phyloP scores from a whole-genome alignment of 2,329 filamentous ascomycete species.

The Chrysosporium queenslandicum region DNA sequence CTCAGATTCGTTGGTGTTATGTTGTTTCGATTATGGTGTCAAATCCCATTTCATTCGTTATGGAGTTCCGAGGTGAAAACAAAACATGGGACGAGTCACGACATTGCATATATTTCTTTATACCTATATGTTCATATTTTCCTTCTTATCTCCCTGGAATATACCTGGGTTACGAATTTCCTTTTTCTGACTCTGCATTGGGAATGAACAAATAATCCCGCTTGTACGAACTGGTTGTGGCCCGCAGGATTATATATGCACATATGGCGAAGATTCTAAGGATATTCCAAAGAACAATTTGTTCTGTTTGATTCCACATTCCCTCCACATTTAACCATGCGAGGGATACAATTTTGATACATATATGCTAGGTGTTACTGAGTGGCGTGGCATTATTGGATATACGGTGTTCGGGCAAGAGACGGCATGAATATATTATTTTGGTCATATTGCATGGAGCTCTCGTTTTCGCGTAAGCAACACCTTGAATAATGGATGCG shows the following conservation, averaged over 20 bases:
- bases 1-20: background rate
- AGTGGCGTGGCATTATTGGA: background rate
- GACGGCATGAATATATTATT: background rate
- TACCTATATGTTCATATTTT: constrained; percentile 7
- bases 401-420: background rate
- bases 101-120: constrained; percentile 6
- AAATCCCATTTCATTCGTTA: constrained; percentile 7
- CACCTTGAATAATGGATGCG: too few species aligned
- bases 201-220: background rate
- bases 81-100: constrained; percentile 11
- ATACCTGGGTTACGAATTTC: background rate
- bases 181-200: background rate
- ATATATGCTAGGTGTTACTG: constrained; percentile 4
- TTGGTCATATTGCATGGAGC: background rate
- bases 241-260: background rate
- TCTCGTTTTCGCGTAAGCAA: too few species aligned
- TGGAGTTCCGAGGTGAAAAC: constrained; percentile 9
- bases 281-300: background rate
- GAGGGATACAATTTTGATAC: background rate
- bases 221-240: background rate
- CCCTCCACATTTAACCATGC: background rate
- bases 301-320: constrained; percentile 1
- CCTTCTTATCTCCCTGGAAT: background rate
- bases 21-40: background rate
- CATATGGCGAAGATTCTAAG: background rate